Percentiles rank a stretch among this genome's conserved stretches.
phyloP scores from a whole-genome alignment of 805 yeast genomes.

The Saccharomycopsis vini region DNA sequence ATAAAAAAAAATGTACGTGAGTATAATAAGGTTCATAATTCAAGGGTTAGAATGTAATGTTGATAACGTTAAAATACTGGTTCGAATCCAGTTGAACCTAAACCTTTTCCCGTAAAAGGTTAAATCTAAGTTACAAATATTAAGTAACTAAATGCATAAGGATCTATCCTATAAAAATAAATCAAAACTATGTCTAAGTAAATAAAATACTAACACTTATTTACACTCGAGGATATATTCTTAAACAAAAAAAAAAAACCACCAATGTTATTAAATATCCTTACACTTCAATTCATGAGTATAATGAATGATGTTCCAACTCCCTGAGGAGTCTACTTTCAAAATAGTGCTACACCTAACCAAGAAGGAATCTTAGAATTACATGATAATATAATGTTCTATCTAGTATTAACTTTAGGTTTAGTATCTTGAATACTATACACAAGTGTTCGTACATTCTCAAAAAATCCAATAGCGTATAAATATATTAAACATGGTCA shows the following conservation, averaged over 20 bases:
- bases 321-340: constrained; percentile 23
- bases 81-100: constrained; percentile 18
- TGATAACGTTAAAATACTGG: constrained; percentile 19
- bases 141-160: too few relatives aligned
- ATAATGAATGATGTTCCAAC: constrained; percentile 22
- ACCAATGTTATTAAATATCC: not conserved
- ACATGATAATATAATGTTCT: constrained; percentile 22
- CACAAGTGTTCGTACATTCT: constrained; percentile 16
- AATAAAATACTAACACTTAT: not conserved
- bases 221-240: not conserved
- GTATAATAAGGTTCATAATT: constrained; percentile 17
- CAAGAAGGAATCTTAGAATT: constrained; percentile 21
- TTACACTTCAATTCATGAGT: not conserved
- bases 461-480: constrained; percentile 16
- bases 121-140: too few relatives aligned
- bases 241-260: not conserved
- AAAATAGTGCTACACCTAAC: constrained; percentile 21
- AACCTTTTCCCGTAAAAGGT: too few relatives aligned
- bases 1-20: too few relatives aligned
- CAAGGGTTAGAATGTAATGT: constrained; percentile 20
- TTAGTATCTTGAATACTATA: constrained; percentile 19
- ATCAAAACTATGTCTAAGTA: not conserved
- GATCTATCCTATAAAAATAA: too few relatives aligned
- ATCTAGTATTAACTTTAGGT: constrained; percentile 17
- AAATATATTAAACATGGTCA: constrained; percentile 24